Percentiles rank a stretch among this genome's conserved stretches.
Conservation (phyloP, 768 basidiomycete species). For the Lentinula detonsa region DNA sequence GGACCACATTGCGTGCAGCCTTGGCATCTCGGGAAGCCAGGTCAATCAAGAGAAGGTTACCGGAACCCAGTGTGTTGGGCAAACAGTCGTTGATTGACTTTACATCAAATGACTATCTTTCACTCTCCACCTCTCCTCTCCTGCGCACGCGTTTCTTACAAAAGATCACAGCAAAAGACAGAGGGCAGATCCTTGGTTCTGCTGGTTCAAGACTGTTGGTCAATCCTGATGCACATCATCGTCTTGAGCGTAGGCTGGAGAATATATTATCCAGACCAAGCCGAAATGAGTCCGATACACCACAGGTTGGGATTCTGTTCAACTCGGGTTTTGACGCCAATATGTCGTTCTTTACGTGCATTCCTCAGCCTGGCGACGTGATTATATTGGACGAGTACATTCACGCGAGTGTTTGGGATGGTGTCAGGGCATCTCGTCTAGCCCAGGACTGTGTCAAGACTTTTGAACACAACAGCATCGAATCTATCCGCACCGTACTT, state of each 20-base stretch:
- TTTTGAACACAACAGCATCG: conserved; percentile 73
- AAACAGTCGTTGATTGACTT: conserved; percentile 47
- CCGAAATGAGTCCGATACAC: neutral
- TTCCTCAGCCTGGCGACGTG: conserved; percentile 75
- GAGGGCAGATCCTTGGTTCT: conserved; percentile 62
- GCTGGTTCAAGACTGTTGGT: conserved; percentile 85
- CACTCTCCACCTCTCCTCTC: conserved; percentile 53
- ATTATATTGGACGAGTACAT: conserved; percentile 83
- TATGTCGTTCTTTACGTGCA: conserved; percentile 73
- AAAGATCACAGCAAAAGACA: conserved; percentile 39
- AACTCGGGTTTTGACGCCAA: conserved; percentile 95
- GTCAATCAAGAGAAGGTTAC: conserved; percentile 66
- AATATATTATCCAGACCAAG: conserved; percentile 51
- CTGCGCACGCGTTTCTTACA: conserved; percentile 56
- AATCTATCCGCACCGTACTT: conserved; percentile 30
- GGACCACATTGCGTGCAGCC: conserved; percentile 21
- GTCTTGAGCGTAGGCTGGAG: conserved; percentile 65
- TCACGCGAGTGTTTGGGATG: conserved; percentile 90
- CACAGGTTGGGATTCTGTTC: conserved; percentile 65
- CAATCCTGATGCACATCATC: conserved; percentile 61
- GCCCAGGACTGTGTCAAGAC: conserved; percentile 26
- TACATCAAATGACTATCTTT: conserved; percentile 92
- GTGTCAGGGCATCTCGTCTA: conserved; percentile 64
- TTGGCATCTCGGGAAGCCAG: conserved; percentile 60
- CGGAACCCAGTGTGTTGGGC: conserved; percentile 41